A percentile compares a stretch with the other conserved stretches of the same genome.
These are phyloP conservation scores for Talaromyces sp. DNA, from an alignment of 2,329 filamentous ascomycete genomes.

Conservation along the genomic window DNA sequence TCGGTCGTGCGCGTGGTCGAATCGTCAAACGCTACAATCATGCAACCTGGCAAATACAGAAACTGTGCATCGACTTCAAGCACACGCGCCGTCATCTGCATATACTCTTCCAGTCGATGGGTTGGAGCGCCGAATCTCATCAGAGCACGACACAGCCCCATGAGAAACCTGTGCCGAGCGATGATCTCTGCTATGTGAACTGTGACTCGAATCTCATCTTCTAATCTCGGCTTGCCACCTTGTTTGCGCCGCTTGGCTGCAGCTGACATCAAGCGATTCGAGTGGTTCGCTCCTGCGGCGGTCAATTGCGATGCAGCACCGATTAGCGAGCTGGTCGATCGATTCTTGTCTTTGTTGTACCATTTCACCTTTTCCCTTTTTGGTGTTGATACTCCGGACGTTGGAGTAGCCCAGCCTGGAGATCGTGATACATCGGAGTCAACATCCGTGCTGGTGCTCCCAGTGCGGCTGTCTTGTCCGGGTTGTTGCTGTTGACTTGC, in stretches of 20 bases:
- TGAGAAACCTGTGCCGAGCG: constrained; percentile 72
- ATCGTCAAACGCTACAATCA: constrained; percentile 80
- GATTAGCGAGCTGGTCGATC: constrained; percentile 35
- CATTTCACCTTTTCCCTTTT: constrained; percentile 39
- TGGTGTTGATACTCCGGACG: constrained; percentile 30
- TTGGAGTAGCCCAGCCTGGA: constrained; percentile 18
- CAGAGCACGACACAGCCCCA: constrained; percentile 75
- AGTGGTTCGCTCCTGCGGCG: constrained; percentile 24
- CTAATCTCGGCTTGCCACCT: constrained; percentile 23
- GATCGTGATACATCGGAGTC: constrained; percentile 24
- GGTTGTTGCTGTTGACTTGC: constrained; percentile 34
- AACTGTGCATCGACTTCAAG: constrained; percentile 85
- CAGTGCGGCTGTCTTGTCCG: constrained; percentile 16
- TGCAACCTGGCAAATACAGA: constrained; percentile 80
- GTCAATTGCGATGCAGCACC: constrained; percentile 36
- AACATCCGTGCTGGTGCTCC: constrained; percentile 19
- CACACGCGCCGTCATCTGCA: constrained; percentile 79
- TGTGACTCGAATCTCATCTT: constrained; percentile 52
- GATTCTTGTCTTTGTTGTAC: constrained; percentile 37
- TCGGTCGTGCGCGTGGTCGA: constrained; percentile 39
- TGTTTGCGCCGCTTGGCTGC: constrained; percentile 20
- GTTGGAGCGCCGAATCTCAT: constrained; percentile 90
- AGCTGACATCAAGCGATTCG: constrained; percentile 22
- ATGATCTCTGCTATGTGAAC: constrained; percentile 64
- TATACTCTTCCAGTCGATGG: constrained; percentile 81